A percentile compares a stretch with the other conserved stretches of the same genome.
Conservation (phyloP, 257 asterid species). For the Verbascum thapsus region DNA sequence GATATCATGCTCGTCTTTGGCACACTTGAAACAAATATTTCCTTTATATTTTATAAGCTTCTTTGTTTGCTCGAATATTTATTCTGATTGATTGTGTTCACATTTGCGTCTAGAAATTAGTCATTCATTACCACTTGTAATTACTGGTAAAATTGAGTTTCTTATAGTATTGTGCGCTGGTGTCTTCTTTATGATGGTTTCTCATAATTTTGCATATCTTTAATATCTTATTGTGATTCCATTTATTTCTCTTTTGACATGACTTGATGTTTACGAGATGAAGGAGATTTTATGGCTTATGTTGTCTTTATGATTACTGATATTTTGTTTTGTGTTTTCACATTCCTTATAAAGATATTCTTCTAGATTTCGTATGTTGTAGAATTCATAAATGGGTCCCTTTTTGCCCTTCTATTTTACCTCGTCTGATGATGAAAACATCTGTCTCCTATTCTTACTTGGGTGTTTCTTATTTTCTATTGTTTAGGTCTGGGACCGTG, state of each 20-base stretch:
- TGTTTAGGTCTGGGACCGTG: constrained; percentile 96
- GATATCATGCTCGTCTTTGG: neutral
- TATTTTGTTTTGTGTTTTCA: neutral
- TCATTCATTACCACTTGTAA: neutral
- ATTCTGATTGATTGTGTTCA: constrained; percentile 1
- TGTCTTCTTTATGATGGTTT: constrained; percentile 11
- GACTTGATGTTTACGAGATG: constrained; percentile 1
- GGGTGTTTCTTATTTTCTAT: constrained; percentile 24
- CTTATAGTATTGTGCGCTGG: neutral
- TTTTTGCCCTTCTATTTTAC: neutral
- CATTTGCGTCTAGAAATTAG: neutral
- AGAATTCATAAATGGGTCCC: neutral
- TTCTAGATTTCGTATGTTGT: neutral
- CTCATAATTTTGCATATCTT: neutral
- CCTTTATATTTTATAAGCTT: neutral
- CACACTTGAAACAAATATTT: neutral
- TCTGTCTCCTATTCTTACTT: neutral
- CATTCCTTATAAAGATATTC: neutral
- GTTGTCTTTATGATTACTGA: neutral
- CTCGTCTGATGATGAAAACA: neutral
- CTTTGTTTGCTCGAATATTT: neutral
- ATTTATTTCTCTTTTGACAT: neutral
- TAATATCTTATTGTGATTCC: neutral
- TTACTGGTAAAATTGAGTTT: constrained; percentile 6
- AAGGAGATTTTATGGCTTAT: neutral